Percentiles rank a stretch among this genome's conserved stretches.
These are phyloP conservation scores for Pythium aquatile DNA, from an alignment of 352 stramenopile species.

Conservation along the genomic window DNA sequence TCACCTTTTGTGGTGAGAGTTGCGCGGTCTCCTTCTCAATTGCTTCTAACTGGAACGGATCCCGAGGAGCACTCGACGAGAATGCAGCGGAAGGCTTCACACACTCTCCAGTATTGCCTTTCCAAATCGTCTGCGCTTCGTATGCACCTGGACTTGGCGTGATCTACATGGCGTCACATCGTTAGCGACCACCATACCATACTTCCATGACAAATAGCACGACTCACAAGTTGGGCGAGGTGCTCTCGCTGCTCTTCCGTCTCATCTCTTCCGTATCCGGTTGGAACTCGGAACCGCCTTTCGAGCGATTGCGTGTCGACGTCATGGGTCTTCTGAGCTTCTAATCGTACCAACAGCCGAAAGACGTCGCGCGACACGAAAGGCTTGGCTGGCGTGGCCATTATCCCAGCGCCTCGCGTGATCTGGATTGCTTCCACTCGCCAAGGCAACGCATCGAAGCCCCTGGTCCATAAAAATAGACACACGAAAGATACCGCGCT, in stretches of 20 bases:
- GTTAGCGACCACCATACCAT: neutral
- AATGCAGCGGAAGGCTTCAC: slow-evolving; percentile 30
- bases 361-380: slow-evolving; percentile 71
- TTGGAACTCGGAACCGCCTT: slow-evolving; percentile 50
- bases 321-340: slow-evolving; percentile 54
- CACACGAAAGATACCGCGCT: neutral
- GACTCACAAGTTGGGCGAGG: slow-evolving; percentile 12
- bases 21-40: neutral
- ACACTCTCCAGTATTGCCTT: slow-evolving; percentile 25
- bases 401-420: neutral
- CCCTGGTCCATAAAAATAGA: neutral
- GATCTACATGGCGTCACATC: slow-evolving; percentile 19
- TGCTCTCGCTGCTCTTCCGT: slow-evolving; percentile 23
- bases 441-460: neutral
- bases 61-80: slow-evolving; percentile 25
- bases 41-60: slow-evolving; percentile 24
- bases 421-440: neutral
- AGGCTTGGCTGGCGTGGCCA: slow-evolving; percentile 20
- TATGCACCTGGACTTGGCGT: slow-evolving; percentile 56
- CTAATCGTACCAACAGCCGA: slow-evolving; percentile 57
- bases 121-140: slow-evolving; percentile 25
- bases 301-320: slow-evolving; percentile 56
- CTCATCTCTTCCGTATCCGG: slow-evolving; percentile 48
- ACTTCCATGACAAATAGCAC: neutral
- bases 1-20: neutral